Evolutionary conservation across 495 filamentous ascomycete genomes (phyloP).

Genomic region (Evansstolkia leycettana): DNA sequence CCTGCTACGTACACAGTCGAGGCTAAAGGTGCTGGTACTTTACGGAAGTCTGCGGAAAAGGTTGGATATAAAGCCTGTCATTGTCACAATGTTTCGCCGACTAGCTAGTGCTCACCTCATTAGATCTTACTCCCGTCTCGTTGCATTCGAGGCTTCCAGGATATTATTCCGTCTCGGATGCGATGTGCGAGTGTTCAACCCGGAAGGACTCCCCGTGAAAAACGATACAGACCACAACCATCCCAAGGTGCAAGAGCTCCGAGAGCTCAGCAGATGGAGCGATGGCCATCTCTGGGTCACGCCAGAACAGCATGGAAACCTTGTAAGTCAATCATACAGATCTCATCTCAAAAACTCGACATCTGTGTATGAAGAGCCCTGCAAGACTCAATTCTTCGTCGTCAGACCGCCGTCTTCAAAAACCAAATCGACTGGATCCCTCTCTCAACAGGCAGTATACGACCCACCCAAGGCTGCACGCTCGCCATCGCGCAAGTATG

Average conservation of each 20-base stretch:
- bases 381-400: too few relatives aligned
- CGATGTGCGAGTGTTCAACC: slow-evolving; percentile 56
- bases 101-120: too few relatives aligned
- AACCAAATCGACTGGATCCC: slow-evolving; percentile 72
- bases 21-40: slow-evolving; percentile 50
- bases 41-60: slow-evolving; percentile 49
- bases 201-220: slow-evolving; percentile 47
- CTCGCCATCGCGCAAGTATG: slow-evolving; percentile 53
- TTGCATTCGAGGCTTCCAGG: slow-evolving; percentile 47
- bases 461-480: slow-evolving; percentile 58
- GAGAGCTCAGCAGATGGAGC: slow-evolving; percentile 51
- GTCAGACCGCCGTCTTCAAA: slow-evolving; percentile 61
- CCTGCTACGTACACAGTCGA: slow-evolving; percentile 23
- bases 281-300: slow-evolving; percentile 60
- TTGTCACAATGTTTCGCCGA: too few relatives aligned
- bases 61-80: neutral
- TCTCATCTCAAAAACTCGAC: neutral
- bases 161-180: slow-evolving; percentile 57
- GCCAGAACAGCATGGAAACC: slow-evolving; percentile 59
- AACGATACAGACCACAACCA: slow-evolving; percentile 47
- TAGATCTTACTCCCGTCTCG: slow-evolving; percentile 44
- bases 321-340: slow-evolving; percentile 26
- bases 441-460: slow-evolving; percentile 45
- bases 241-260: slow-evolving; percentile 53
- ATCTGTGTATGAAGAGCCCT: neutral